Percentiles rank a stretch among this genome's conserved stretches.
phyloP scores from a whole-genome alignment of 805 yeast species.

The Wickerhamomyces chambardii region DNA sequence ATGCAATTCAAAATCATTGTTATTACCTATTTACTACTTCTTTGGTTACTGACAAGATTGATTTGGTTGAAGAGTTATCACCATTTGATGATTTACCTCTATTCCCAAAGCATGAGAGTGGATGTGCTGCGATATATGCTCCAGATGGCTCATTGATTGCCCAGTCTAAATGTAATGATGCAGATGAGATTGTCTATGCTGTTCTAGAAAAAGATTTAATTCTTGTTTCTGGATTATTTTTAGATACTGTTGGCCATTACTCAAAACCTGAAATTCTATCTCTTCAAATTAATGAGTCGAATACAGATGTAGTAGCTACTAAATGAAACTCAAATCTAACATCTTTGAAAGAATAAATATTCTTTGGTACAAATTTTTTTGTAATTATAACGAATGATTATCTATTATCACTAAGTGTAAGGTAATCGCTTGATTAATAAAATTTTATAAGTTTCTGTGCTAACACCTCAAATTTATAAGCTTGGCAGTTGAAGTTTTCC shows the following conservation, averaged over 20 bases:
- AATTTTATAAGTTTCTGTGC: no score
- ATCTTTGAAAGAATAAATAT: no score
- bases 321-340: no score
- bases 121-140: constrained; percentile 6
- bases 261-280: constrained; percentile 5
- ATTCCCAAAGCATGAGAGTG: constrained; percentile 1
- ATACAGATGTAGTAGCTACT: no score
- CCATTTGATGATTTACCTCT: neutral
- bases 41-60: constrained; percentile 6
- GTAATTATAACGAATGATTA: no score
- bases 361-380: no score
- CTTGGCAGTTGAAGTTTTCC: no score
- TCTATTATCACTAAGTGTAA: no score
- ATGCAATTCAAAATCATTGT: constrained; percentile 2
- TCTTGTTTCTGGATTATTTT: constrained; percentile 7
- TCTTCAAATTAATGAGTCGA: neutral
- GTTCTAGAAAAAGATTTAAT: constrained; percentile 12
- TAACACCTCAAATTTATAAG: no score
- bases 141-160: constrained; percentile 11
- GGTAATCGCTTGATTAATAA: no score
- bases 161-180: constrained; percentile 5
- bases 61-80: no score
- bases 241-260: constrained; percentile 17
- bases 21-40: constrained; percentile 2
- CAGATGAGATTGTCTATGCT: constrained; percentile 11